Conservation (phyloP, 192 early-diverging fungal species). For the Phlyctochytrium bullatum region DNA sequence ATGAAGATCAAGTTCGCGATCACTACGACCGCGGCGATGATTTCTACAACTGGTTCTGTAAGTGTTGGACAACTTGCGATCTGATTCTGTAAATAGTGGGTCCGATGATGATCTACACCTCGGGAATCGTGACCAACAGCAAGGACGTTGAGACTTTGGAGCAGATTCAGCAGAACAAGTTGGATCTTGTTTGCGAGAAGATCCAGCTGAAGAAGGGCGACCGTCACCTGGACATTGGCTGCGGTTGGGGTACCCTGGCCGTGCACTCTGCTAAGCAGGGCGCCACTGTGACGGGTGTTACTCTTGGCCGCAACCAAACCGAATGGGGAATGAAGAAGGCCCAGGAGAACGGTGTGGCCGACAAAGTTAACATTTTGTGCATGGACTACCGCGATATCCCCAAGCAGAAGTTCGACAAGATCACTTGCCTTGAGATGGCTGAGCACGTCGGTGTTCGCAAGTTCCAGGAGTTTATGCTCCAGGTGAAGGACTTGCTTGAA, state of each 20-base stretch:
- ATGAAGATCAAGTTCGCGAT: slow-evolving; percentile 95
- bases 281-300: slow-evolving; percentile 89
- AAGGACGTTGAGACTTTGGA: slow-evolving; percentile 82
- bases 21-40: slow-evolving; percentile 99
- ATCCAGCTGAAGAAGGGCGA: slow-evolving; percentile 80
- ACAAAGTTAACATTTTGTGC: slow-evolving; percentile 77
- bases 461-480: slow-evolving; percentile 81
- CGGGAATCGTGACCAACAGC: slow-evolving; percentile 80
- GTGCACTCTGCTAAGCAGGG: slow-evolving; percentile 88
- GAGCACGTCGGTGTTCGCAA: slow-evolving; percentile 96
- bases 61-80: no score
- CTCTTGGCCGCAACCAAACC: slow-evolving; percentile 89
- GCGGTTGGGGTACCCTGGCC: slow-evolving; percentile 94
- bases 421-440: slow-evolving; percentile 98
- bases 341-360: slow-evolving; percentile 73
- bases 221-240: slow-evolving; percentile 94
- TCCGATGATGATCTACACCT: slow-evolving; percentile 94
- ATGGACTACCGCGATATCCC: slow-evolving; percentile 99
- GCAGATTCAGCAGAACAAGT: slow-evolving; percentile 94
- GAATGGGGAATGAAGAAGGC: slow-evolving; percentile 84
- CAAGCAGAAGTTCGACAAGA: slow-evolving; percentile 88
- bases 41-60: slow-evolving; percentile 88
- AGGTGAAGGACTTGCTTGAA: slow-evolving; percentile 91
- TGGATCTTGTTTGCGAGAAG: slow-evolving; percentile 85
- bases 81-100: slow-evolving; percentile 57